Evolutionary conservation across 2,329 filamentous ascomycete genomes (phyloP), one percentile per base, ranked within the genome.

Genomic region (Aspergillus alliaceus): DNA sequence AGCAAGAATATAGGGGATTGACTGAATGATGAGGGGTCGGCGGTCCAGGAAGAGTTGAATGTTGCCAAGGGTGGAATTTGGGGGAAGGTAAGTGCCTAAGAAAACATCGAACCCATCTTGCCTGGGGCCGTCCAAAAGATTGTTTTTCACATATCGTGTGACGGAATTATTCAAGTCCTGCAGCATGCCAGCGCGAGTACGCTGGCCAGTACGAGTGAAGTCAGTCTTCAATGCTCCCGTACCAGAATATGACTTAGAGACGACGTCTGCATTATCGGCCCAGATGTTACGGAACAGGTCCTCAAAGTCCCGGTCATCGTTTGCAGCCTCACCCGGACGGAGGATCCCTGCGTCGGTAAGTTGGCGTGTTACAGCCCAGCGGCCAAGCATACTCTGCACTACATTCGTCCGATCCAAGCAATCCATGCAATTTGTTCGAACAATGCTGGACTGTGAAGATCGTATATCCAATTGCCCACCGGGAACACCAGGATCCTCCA

Each of bases 341-440:
- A 98, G 84, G 51, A 97, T 79, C 34, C 93, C 93, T 3, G 91
- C 79, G 66, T 98, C 93, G 61, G 88, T 84, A 56, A 99, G 86
- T 80, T 96, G 95, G 63, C 92, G 88, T 60, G 93, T 93, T 39
- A 99, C 80, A 14, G 91, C 90, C 84, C 88, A 93, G 51, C 93
- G 89, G 9, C 90, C 95, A 57, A 99, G 85, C 90, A 98, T 96
- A 74, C 91, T 96, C 77, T 99, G 95, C 3, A 99, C 91, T 6
- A 99, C 93, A 68, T 99, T 99, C 53, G 95, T 99, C 53, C 95
- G 90, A 75, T 99, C 95, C 14, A 99, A 84, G 65, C 96, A 99
- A 76, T 99, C 95, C 95, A 99, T 99, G 79, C 95, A 99, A 75
- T 99, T 99, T 37, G 95, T 97, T 53, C 95, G 88, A 62, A 99